Conservation (phyloP, 2,329 filamentous ascomycete species). For the Arachnomyces sp. region DNA sequence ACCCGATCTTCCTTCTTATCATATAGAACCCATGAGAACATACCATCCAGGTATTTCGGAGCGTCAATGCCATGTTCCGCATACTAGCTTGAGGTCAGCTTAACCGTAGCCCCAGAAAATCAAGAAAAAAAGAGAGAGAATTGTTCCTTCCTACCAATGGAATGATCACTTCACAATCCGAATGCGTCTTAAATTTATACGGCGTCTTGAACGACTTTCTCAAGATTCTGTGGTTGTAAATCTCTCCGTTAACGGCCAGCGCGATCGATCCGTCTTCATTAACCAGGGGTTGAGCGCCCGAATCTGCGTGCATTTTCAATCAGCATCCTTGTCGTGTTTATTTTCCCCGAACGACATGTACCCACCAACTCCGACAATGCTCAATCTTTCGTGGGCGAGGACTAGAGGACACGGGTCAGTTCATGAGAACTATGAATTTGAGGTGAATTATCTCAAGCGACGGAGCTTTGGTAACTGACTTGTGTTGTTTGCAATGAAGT, state of each 20-base stretch:
- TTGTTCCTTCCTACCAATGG: slow-evolving; percentile 61
- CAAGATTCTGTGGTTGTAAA: slow-evolving; percentile 97
- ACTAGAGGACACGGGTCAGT: slow-evolving; percentile 50
- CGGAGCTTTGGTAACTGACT: slow-evolving; percentile 52
- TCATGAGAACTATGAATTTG: neutral
- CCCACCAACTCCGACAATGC: slow-evolving; percentile 92
- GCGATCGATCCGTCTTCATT: slow-evolving; percentile 83
- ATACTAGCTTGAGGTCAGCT: slow-evolving; percentile 52
- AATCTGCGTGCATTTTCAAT: slow-evolving; percentile 51
- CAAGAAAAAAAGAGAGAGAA: slow-evolving; percentile 11
- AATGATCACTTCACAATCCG: slow-evolving; percentile 98
- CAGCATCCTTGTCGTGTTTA: slow-evolving; percentile 9
- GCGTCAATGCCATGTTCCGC: slow-evolving; percentile 86
- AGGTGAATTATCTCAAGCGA: neutral
- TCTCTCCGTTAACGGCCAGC: slow-evolving; percentile 97
- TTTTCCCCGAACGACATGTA: slow-evolving; percentile 7
- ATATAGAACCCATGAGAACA: slow-evolving; percentile 99
- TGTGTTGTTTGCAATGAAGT: slow-evolving; percentile 80
- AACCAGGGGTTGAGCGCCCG: slow-evolving; percentile 89
- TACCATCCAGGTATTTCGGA: slow-evolving; percentile 90
- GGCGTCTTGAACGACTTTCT: slow-evolving; percentile 75
- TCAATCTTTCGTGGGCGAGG: slow-evolving; percentile 93
- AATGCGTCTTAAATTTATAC: slow-evolving; percentile 97
- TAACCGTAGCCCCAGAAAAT: neutral
- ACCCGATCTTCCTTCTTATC: slow-evolving; percentile 91